Base-by-base conservation (phyloP, 2,329 filamentous ascomycete genomes). In the Botrytis elliptica region DNA sequence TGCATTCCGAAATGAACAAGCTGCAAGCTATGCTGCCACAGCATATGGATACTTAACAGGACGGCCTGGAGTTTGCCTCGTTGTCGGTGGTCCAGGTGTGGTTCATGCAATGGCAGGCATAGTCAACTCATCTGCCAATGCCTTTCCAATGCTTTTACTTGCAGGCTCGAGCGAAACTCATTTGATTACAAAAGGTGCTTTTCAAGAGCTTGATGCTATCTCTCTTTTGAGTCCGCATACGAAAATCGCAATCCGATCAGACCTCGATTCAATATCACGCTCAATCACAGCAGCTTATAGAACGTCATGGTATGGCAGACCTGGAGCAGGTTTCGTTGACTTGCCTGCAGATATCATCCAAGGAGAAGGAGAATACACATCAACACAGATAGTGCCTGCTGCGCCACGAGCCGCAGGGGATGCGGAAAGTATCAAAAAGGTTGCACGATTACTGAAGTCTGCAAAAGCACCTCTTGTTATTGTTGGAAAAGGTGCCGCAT, bases 51-150 rank as follows among this genome's bases (percentile, higher is more conserved):
- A 88, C 76, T 82, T 89, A 76, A 88, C 86, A 4, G 87, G 87
- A 33, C 84, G 79, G 72, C 87, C 87, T 6, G 88, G 87, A 4
- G 85, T 89, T 16, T 89, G 87, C 78, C 82, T 89, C 57, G 85
- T 88, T n/a, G 87, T 89, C 4, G 88, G 87, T 70, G 88, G 88
- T 14, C 88, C 88, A 12, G 88, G 88, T 36, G 86, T 89, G 22
- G 80, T 89, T 36, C 88, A 89, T 82, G 86, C 86, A 18, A 84
- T 89, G 81, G 86, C 88, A 75, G 87, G 88, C 77, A 84, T 87
- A 63, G 84, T 84, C 40, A 88, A 88, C 77, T 81, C 87, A 10
- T 83, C 83, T 57, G 85, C 83, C n/a, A 89, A 89, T 79, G 84
- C 84, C 36, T 89, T 86, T 76, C 87, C 88, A 4, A 79, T 89